A percentile compares a stretch with the other conserved stretches of the same genome.
Conservation (phyloP, 2,329 filamentous ascomycete species). For the Alternaria hordeiaustralica region DNA sequence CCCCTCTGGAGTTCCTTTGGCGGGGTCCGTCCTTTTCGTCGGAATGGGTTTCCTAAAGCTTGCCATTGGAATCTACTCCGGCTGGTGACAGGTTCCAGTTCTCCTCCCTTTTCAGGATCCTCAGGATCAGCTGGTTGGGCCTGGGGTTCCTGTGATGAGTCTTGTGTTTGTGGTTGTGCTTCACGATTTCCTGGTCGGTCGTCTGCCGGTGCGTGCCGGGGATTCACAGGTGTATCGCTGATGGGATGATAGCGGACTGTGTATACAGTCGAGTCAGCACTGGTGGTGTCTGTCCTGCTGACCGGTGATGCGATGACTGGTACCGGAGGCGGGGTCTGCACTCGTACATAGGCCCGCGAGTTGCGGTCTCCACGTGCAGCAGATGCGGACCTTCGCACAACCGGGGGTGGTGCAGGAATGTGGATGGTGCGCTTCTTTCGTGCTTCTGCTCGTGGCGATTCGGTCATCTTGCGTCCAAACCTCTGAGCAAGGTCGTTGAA, state of each 20-base stretch:
- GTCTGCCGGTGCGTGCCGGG: conserved; percentile 23
- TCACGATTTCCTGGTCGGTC: conserved; percentile 16
- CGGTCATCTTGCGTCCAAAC: conserved; percentile 36
- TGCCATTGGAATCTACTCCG: conserved; percentile 55
- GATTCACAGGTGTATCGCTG: conserved; percentile 48
- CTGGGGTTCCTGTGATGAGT: conserved; percentile 3
- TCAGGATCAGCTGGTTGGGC: conserved; percentile 20
- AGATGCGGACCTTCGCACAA: conserved; percentile 36
- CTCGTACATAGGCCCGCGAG: conserved; percentile 36
- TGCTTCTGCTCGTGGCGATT: conserved; percentile 34
- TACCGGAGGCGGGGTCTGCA: conserved; percentile 50
- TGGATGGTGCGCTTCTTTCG: conserved; percentile 43
- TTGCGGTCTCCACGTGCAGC: conserved; percentile 28
- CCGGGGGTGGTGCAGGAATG: conserved; percentile 41
- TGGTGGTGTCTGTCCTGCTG: conserved; percentile 66
- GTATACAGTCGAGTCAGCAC: conserved; percentile 69
- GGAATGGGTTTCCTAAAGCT: conserved; percentile 63
- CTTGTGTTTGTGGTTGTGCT: conserved; percentile 7
- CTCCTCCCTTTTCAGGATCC: conserved; percentile 43
- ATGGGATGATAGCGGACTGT: conserved; percentile 67
- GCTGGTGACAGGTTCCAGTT: conserved; percentile 12
- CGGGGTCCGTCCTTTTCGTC: conserved; percentile 62
- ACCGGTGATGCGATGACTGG: conserved; percentile 60
- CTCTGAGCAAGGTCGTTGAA: conserved; percentile 39
- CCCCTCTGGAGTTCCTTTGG: conserved; percentile 66